Evolutionary conservation across 495 filamentous ascomycete species (phyloP).

Genomic region (Daldinia decipiens): DNA sequence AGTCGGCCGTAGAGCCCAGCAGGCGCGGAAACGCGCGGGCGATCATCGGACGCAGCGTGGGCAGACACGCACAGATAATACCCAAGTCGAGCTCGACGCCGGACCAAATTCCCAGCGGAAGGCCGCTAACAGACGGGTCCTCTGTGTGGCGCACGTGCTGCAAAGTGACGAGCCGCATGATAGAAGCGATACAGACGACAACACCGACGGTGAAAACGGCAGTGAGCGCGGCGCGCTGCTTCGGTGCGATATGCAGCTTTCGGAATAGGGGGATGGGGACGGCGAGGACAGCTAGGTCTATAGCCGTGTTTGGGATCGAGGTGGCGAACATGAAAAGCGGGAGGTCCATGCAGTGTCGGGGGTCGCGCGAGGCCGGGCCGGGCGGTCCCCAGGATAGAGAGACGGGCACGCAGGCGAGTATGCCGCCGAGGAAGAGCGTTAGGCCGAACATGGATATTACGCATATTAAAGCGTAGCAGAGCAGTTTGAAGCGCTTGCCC

Average conservation of each 20-base stretch:
- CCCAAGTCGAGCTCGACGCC: conserved; percentile 46
- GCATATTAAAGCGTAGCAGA: conserved; percentile 33
- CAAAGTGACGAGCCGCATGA: conserved; percentile 47
- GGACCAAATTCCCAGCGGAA: conserved; percentile 44
- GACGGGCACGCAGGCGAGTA: conserved; percentile 46
- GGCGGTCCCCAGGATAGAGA: conserved; percentile 36
- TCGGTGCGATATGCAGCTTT: conserved; percentile 31
- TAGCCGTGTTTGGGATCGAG: conserved; percentile 46
- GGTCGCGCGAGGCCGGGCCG: background rate
- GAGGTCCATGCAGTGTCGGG: conserved; percentile 41
- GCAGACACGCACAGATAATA: conserved; percentile 51
- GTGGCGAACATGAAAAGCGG: conserved; percentile 42
- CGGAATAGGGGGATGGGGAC: conserved; percentile 37
- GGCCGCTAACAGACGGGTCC: conserved; percentile 24
- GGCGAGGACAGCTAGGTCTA: conserved; percentile 42
- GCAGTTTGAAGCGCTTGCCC: conserved; percentile 32
- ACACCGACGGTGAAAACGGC: conserved; percentile 46
- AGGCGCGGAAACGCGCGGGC: conserved; percentile 36
- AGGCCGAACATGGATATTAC: conserved; percentile 42
- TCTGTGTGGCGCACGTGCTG: conserved; percentile 4
- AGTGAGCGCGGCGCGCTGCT: conserved; percentile 40
- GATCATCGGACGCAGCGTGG: conserved; percentile 46
- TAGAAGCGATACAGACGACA: conserved; percentile 45
- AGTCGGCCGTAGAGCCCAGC: conserved; percentile 4
- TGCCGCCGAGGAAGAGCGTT: conserved; percentile 34